Evolutionary conservation across 2,329 filamentous ascomycete species (phyloP), one percentile per base, ranked within the genome.

Genomic region (Phyllosticta citribraziliensis): DNA sequence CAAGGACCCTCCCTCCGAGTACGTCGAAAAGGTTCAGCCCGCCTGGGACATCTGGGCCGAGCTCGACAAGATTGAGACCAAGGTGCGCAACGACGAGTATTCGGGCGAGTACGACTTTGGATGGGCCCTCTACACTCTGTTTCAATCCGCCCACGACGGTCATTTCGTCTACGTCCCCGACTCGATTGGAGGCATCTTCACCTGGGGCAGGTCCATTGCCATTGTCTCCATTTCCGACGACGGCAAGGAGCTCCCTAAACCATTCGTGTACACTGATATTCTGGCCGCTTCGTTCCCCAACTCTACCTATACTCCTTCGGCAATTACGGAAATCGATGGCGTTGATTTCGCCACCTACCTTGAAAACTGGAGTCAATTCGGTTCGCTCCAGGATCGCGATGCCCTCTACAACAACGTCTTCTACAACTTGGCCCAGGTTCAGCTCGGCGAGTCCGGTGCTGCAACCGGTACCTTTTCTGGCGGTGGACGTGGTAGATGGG

Each of bases 151-250:
- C 3, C 84, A 88, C 65, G 86, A 89, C 67, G 84, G 85, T 1
- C 87, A 89, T 67, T 84, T 87, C 57, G 73, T 76, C 1, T 84
- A 80, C 67, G 72, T 78, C 14, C 81, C 82, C 2, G 81, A 84
- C 64, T 73, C 79, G 4, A 75, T 85, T 14, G 78, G 76, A 52
- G 76, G 68, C 0, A 68, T 81, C 0, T 84, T 85, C 71, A 76
- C 69, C 63, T 86, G 67, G 64, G 77, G 75, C 6, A 75, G 80
- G 9, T 72, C 74, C 25, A 69, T 80, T 66, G 73, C 76, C 57
- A 66, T 88, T 0, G 82, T 87, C 0, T 87, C 84, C 0, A 77
- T 87, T 8, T 87, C 84, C 1, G 65, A 73, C 3, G 84, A 88
- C 67, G 83, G 83, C 12, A 68, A 74, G 25, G 74, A 78, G 52